Evolutionary conservation across 106 monocot genomes (phyloP).

Genomic region (Narthecium ossifragum): DNA sequence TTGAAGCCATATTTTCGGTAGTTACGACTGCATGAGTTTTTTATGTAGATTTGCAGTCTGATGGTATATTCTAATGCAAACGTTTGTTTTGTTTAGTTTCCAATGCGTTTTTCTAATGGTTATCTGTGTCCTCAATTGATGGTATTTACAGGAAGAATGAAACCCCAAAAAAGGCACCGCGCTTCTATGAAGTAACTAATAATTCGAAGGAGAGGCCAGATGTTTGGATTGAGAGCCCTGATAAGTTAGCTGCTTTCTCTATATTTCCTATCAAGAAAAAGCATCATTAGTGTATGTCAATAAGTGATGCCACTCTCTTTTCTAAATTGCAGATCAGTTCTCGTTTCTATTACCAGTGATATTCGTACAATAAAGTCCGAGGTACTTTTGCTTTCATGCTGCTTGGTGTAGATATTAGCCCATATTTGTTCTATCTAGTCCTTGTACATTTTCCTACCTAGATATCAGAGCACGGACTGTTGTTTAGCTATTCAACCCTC

Average conservation of each 20-base stretch:
- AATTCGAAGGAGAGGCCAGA: constrained; percentile 99
- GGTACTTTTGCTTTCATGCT: constrained; percentile 27
- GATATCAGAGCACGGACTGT: no score
- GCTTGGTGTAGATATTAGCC: no score
- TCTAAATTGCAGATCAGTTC: constrained; percentile 61
- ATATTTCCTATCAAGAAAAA: not conserved
- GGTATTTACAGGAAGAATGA: constrained; percentile 89
- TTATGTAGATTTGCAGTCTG: no score
- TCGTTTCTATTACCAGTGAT: constrained; percentile 92
- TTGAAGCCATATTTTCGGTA: constrained; percentile 93
- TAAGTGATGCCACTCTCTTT: not conserved
- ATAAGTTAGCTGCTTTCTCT: constrained; percentile 50
- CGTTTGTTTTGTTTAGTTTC: no score
- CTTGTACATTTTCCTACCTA: no score
- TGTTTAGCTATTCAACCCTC: no score
- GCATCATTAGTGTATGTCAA: not conserved
- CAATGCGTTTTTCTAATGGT: no score
- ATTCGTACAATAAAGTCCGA: constrained; percentile 95
- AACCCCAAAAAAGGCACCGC: constrained; percentile 66
- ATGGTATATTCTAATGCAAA: no score
- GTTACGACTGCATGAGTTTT: no score
- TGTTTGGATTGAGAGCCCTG: constrained; percentile 99
- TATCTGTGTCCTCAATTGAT: not conserved
- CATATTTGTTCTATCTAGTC: no score
- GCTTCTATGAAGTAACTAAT: constrained; percentile 91